A percentile compares a stretch with the other conserved stretches of the same genome.
phyloP scores from a whole-genome alignment of 23 red algal genomes.

The Gracilariopsis chorda region DNA sequence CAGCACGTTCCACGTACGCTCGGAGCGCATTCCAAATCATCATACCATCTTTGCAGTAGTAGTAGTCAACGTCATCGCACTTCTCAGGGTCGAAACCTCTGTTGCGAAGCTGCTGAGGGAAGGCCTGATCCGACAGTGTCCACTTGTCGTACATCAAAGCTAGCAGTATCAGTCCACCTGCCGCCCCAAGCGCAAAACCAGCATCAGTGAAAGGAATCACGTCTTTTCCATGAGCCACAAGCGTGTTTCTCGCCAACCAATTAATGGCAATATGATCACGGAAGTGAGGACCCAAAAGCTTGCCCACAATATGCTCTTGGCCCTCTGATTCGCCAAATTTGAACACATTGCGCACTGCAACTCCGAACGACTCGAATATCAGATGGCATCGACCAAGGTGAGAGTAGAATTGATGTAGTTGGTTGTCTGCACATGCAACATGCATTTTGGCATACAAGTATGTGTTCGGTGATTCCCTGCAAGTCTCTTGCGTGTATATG shows the following conservation, averaged over 20 bases:
- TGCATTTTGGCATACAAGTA: slow-evolving; percentile 74
- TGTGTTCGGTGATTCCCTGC: slow-evolving; percentile 17
- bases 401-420: slow-evolving; percentile 66
- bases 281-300: slow-evolving; percentile 47
- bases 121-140: slow-evolving; percentile 38
- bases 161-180: slow-evolving; percentile 27
- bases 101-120: slow-evolving; percentile 32
- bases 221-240: slow-evolving; percentile 42
- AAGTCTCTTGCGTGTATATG: slow-evolving; percentile 35
- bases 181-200: slow-evolving; percentile 39
- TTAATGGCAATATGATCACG: slow-evolving; percentile 66
- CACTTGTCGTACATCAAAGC: slow-evolving; percentile 28
- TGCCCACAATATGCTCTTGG: slow-evolving; percentile 43
- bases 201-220: slow-evolving; percentile 51
- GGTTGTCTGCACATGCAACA: slow-evolving; percentile 71
- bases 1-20: slow-evolving; percentile 17
- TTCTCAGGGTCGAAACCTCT: slow-evolving; percentile 55
- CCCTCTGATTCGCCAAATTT: slow-evolving; percentile 8
- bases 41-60: slow-evolving; percentile 64
- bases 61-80: slow-evolving; percentile 37
- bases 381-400: slow-evolving; percentile 64
- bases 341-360: slow-evolving; percentile 57
- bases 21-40: slow-evolving; percentile 42
- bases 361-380: slow-evolving; percentile 50
- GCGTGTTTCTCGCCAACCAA: slow-evolving; percentile 57